Evolutionary conservation across 2,329 filamentous ascomycete genomes (phyloP).

Genomic region (Fusarium begoniae): DNA sequence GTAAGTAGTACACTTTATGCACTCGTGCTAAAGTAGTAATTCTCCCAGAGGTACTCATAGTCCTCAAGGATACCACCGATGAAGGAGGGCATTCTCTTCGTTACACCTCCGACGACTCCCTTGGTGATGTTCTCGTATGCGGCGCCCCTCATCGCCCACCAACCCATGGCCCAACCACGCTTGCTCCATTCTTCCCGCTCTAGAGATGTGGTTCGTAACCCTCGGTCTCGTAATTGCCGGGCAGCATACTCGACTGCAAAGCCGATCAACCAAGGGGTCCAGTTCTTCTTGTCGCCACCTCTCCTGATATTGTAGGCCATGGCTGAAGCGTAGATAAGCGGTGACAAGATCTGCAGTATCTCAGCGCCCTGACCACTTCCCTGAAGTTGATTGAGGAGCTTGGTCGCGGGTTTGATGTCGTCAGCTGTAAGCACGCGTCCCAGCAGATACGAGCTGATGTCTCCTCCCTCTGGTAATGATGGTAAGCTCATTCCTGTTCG

Average conservation of each 20-base stretch:
- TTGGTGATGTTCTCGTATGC: constrained; percentile 95
- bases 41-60: constrained; percentile 98
- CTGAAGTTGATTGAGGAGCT: constrained; percentile 83
- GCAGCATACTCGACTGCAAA: constrained; percentile 87
- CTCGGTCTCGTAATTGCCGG: constrained; percentile 79
- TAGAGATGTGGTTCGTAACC: constrained; percentile 82
- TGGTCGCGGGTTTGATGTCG: constrained; percentile 91
- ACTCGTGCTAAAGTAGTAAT: constrained; percentile 87
- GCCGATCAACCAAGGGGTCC: constrained; percentile 92
- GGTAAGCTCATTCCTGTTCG: constrained; percentile 88
- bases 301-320: constrained; percentile 69
- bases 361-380: constrained; percentile 82
- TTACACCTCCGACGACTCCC: constrained; percentile 75
- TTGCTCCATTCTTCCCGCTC: constrained; percentile 91
- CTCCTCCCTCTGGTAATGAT: constrained; percentile 79
- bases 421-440: constrained; percentile 93
- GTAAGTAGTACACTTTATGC: constrained; percentile 31
- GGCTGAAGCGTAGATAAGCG: constrained; percentile 84
- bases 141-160: constrained; percentile 97
- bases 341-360: constrained; percentile 89
- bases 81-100: constrained; percentile 80
- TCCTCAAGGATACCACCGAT: constrained; percentile 89
- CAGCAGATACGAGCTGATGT: constrained; percentile 88
- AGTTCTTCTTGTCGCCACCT: constrained; percentile 74
- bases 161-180: constrained; percentile 88